Evolutionary conservation across 306 rosid species (phyloP), one percentile per base, ranked within the genome.

Genomic region (Fragaria nilgerrensis): DNA sequence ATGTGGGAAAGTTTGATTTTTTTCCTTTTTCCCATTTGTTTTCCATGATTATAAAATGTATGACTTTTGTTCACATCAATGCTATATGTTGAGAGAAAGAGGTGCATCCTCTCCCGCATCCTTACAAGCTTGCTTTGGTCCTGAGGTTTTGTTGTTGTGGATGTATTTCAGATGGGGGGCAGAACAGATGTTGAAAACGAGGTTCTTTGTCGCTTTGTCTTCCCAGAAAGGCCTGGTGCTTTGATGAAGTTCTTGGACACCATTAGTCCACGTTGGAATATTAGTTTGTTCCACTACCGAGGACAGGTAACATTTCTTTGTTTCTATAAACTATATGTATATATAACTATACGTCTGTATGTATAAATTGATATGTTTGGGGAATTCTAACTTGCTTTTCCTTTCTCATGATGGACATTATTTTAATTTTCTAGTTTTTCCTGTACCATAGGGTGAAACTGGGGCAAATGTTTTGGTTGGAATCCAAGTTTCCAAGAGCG

Each of bases 191-290:
- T 90, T 55, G 87, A 84, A 85, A 81, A 92, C 7, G 97, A 95
- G 84, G 87, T 92, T 80, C 93, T 96, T 79, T 92, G 99, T 77
- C 90, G 91, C 64, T 96, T 96, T 67, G 76, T 87, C 75, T 88
- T 96, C 69, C 99, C 99, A 8, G 99, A 96, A 84, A 92, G 97
- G 81, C 97, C 99, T 0, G 99, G 98, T 78, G 88, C 98, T 55
- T 81, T 92, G 75, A 76, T 88, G 94, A 91, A 91, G 80, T 96
- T 96, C 81, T 89, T 96, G 81, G 97, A 92, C 39, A 71, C 89
- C 49, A 87, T 96, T 74, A 91, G 98, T 83, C 99, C 98, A 4
- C 94, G 94, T 59, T 95, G 99, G 98, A 89, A 96, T 85, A 96
- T 96, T 75, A 88, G 87, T 84, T 80, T 91, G 83, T 92, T 96